Evolutionary conservation across 2,329 filamentous ascomycete species (phyloP).

Genomic region (Pseudopyricularia cyperi): DNA sequence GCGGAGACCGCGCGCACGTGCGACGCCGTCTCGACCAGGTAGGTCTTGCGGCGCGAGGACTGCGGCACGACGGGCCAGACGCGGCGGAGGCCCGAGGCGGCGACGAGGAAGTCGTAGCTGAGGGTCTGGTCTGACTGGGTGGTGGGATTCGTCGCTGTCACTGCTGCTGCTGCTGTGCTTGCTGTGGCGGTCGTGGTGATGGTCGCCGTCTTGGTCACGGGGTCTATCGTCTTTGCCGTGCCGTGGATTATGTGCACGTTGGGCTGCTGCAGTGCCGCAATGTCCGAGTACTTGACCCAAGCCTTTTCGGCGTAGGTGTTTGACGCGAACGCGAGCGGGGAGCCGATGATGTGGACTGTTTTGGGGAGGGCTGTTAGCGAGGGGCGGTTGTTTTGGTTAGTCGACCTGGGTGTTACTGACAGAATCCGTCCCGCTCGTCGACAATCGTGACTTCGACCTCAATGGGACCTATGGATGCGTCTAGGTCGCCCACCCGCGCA

Average conservation of each 20-base stretch:
- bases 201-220: slow-evolving; percentile 42
- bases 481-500: slow-evolving; percentile 8
- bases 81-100: slow-evolving; percentile 55
- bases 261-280: slow-evolving; percentile 50
- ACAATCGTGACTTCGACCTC: slow-evolving; percentile 59
- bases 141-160: slow-evolving; percentile 18
- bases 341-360: slow-evolving; percentile 62
- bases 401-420: slow-evolving; percentile 37
- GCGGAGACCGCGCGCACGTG: slow-evolving; percentile 43
- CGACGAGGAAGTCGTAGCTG: slow-evolving; percentile 64
- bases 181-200: slow-evolving; percentile 35
- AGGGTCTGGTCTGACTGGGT: slow-evolving; percentile 18
- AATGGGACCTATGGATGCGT: slow-evolving; percentile 18
- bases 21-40: slow-evolving; percentile 45
- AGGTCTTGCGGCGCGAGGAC: slow-evolving; percentile 46
- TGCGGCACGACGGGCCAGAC: slow-evolving; percentile 63
- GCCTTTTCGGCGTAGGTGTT: slow-evolving; percentile 49
- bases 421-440: slow-evolving; percentile 74
- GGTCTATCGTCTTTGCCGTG: slow-evolving; percentile 47
- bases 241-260: slow-evolving; percentile 55
- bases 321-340: slow-evolving; percentile 57
- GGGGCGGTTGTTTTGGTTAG: too few species aligned
- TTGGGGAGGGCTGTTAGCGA: slow-evolving; percentile 1
- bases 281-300: slow-evolving; percentile 57
- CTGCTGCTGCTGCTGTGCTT: slow-evolving; percentile 9